Evolutionary conservation across 2,329 filamentous ascomycete genomes (phyloP), one percentile per base, ranked within the genome.

Genomic region (Ilyonectria mors-panacis): DNA sequence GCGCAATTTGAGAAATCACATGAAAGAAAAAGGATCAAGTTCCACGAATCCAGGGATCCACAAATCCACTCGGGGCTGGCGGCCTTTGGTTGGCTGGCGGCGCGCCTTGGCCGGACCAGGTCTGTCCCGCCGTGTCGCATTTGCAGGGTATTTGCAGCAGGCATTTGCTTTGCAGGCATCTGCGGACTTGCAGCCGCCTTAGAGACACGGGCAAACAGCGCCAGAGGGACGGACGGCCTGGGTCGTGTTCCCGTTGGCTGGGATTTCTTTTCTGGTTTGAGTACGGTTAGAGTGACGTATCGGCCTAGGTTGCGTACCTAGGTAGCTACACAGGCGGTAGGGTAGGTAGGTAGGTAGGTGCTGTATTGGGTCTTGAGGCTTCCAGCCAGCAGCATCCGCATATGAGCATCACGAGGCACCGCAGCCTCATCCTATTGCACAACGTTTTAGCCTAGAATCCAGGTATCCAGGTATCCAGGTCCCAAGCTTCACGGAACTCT

Each of bases 1-100:
- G 44, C 45, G 57, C 42, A 60, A 60, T 60, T 61, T 58, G 26
- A 35, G 37, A 19, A 61, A 66, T 66, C 63, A 66, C 63, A 66
- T 66, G 63, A 61, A 61, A 66, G 44, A 61, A 51, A 48, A 37
- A 35, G 39, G 26, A 42, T 19, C 37, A 21, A 30, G 28, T 59
- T 59, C 45, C 56, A 60, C 63, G 56, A 59, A 60, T 55, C 56
- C 39, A 42, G 17, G 39, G n/a, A 42, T 42, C 17, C 39, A 42
- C 15, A 6, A n/a, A 19, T 42, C 39, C 39, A 28, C 23, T 44
- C 47, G 23, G 47, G 47, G 58, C 58, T 60, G 47, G 47, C 35
- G 50, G 45, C 39, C 58, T 17, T 60, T 35, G 58, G 48, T 60
- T 60, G 58, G 58, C 58, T 60, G 57, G 48, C 45, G 47, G 44